These are phyloP conservation scores for Trichoderma sp. DNA, from an alignment of 2,329 filamentous ascomycete genomes.

Conservation along the genomic window DNA sequence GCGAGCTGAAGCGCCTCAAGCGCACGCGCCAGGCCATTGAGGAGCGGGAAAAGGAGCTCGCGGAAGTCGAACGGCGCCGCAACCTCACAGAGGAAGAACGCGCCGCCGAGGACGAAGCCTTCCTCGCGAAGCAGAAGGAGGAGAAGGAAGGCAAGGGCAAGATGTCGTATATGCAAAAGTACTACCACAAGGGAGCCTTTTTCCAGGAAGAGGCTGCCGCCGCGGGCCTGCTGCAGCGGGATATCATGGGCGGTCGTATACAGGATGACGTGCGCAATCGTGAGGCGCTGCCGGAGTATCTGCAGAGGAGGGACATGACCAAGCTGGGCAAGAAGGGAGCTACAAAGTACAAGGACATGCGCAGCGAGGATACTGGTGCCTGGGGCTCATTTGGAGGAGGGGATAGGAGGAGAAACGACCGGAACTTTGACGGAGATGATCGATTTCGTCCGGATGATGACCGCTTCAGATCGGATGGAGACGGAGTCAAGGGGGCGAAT, in stretches of 20 bases:
- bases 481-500: slow-evolving; percentile 66
- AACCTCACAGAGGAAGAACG: slow-evolving; percentile 88
- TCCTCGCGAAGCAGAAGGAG: slow-evolving; percentile 75
- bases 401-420: slow-evolving; percentile 43
- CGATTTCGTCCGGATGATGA: slow-evolving; percentile 69
- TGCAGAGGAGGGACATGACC: slow-evolving; percentile 92
- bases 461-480: slow-evolving; percentile 37
- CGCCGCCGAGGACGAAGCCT: slow-evolving; percentile 79
- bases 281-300: slow-evolving; percentile 82
- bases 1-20: slow-evolving; percentile 87
- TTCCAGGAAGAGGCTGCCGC: slow-evolving; percentile 80
- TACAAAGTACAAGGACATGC: slow-evolving; percentile 86
- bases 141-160: slow-evolving; percentile 79
- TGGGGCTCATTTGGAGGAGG: slow-evolving; percentile 74
- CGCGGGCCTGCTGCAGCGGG: slow-evolving; percentile 75
- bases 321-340: slow-evolving; percentile 91
- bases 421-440: slow-evolving; percentile 58
- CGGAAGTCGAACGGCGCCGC: slow-evolving; percentile 84
- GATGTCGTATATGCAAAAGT: slow-evolving; percentile 91
- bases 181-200: slow-evolving; percentile 96
- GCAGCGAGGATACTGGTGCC: slow-evolving; percentile 84
- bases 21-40: slow-evolving; percentile 85
- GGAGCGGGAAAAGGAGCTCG: slow-evolving; percentile 78
- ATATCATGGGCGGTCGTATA: slow-evolving; percentile 84
- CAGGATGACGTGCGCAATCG: slow-evolving; percentile 82